Base-by-base conservation (phyloP, 345 rosid species). In the Citrus cavaleriei region DNA sequence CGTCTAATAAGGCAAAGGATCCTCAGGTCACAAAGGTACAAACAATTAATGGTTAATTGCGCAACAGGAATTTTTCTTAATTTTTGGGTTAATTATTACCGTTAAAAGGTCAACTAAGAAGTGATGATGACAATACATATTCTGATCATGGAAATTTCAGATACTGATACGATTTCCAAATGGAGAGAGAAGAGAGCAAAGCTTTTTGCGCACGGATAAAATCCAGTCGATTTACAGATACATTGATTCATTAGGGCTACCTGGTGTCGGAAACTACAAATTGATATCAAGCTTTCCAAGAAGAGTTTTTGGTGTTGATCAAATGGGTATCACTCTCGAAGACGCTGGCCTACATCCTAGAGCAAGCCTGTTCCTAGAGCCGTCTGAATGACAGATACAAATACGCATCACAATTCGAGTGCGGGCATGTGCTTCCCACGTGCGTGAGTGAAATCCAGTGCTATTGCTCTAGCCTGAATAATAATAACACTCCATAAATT, bases 271-370 rank as follows among this genome's bases (percentile, higher is more conserved):
- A 0, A 89, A 79, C 68, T 91, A 91, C 80, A 83, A 87, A 76
- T 58, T 89, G 70, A 79, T 91, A 63, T 87, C 91, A 42, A 85
- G 84, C 81, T 91, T 86, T 62, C 92, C 92, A 0, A 86, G 92
- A 73, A 88, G 76, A 86, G 70, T 77, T 8, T 91, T 75, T 4
- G 87, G 91, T 6, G 81, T 65, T 37, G 91, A 91, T 77, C 87
- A 87, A 71, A 78, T 84, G 84, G 88, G 87, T 37, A 77, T 84
- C 83, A 89, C 84, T 7, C 85, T 88, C 3, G 84, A 84, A 77
- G 91, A 88, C 16, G 87, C 92, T 66, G 91, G 91, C 49, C 87
- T 91, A 27, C 83, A 87, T 83, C 90, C 90, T 32, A 82, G 91
- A 84, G 89, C 92, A 79, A 88, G 83, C 83, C 83, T 88, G 68